Base-by-base conservation (phyloP, 805 yeast genomes). In the Metschnikowia henanensis region DNA sequence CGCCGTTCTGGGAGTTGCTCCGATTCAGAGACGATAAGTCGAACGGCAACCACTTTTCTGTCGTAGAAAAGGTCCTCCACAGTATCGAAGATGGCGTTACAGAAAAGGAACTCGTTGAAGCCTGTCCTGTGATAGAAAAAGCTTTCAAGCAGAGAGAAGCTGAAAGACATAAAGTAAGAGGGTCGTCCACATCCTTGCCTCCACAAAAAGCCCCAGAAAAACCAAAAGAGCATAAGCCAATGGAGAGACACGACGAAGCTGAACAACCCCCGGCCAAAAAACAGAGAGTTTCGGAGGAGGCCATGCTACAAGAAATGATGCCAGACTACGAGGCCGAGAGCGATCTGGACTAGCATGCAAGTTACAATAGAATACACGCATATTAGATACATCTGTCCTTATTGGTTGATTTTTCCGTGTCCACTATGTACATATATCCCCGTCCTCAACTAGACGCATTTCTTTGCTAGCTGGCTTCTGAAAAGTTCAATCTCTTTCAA, bases 11-110 rank as follows among this genome's bases (percentile, higher is more conserved):
- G 99, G 80, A 80, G 47, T 74, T 87, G 70, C 62, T 92, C 45
- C 74, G 99, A 47, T 94, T 92, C 64, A 76, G 99, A 60, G 96
- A 94, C 66, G 99, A 94, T 64, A 94, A 94, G 60, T 65, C 77
- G 15, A 84, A 87, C 58, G 98, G 95, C 7, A 94, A 94, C 62
- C 96, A 89, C 62, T 64, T 81, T 13, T 72, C 81, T 10, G 90
- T 87, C 19, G 96, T 91, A 5, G 81, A 81, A 47, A 92, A 86
- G 59, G 90, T 94, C 26, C 66, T 92, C 35, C 80, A 82, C 50
- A 84, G 95, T 59, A 94, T 94, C 31, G 80, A 81, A 49, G 98
- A 92, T 62, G 84, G 92, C 0, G 96, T 94, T 2, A 74, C 81
- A 15, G 81, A 85, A 51, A 86, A 88, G 44, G 96, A 92, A 49